Percentiles rank a stretch among this genome's conserved stretches.
phyloP scores from a whole-genome alignment of 306 rosid species.

The Cicer yamashitae region DNA sequence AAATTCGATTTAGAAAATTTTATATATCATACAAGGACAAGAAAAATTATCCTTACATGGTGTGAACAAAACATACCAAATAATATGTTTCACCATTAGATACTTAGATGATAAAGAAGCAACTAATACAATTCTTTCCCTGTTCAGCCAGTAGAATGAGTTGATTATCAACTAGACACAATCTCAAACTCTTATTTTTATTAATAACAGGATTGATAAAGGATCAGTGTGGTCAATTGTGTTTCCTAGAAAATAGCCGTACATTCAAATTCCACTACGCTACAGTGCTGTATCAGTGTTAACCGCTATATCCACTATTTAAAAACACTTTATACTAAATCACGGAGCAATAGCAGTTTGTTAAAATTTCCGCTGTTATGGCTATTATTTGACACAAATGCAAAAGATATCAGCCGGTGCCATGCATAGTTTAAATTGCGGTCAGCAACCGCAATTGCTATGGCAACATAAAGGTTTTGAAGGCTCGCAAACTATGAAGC shows the following conservation, averaged over 20 bases:
- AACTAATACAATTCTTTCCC: constrained; percentile 1
- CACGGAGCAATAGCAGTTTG: too few species aligned
- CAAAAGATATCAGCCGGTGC: neutral
- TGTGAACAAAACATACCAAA: constrained; percentile 10
- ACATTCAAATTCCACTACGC: too few species aligned
- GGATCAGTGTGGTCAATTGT: neutral
- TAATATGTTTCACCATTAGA: constrained; percentile 11
- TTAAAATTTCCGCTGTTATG: too few species aligned
- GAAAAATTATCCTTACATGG: neutral
- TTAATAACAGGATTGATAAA: constrained; percentile 21
- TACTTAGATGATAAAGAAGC: constrained; percentile 11
- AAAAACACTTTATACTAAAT: too few species aligned
- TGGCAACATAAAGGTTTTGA: neutral
- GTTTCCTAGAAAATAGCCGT: too few species aligned
- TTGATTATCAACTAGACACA: neutral
- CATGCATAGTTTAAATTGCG: neutral
- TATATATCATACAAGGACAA: constrained; percentile 25
- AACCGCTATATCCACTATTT: too few species aligned
- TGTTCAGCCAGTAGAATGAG: constrained; percentile 16
- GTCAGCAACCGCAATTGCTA: neutral
- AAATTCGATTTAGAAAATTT: constrained; percentile 21
- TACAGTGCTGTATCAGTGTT: too few species aligned
- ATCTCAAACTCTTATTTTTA: neutral
- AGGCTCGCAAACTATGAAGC: neutral
- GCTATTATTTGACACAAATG: too few species aligned